Base-by-base conservation (phyloP, 257 asterid species). In the Rubia yunnanensis region DNA sequence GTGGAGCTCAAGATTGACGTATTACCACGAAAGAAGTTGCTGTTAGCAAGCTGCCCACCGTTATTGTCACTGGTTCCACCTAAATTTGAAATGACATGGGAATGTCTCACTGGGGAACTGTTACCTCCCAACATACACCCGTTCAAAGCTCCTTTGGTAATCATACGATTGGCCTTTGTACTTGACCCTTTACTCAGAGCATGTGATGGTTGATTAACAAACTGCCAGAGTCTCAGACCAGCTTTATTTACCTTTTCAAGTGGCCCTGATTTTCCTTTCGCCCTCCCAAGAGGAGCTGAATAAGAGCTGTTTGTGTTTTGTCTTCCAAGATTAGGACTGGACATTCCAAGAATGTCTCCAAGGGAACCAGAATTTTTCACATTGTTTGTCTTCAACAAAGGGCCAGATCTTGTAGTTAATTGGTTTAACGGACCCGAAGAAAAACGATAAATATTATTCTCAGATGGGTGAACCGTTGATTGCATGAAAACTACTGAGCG, bases 381-480 rank as follows among this genome's bases (percentile, higher is more conserved):
- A 31, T 78, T 76, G 66, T 70, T 83, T 10, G 83, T 64, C 77
- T 85, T 78, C 62, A 65, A 53, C 32, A 91, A 78, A 15, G 94
- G 95, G 53, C 98, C 94, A 1, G 98, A 88, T 5, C 66, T 71
- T 18, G 87, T 76, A 34, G 80, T 78, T n/a, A 65, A n/a, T 62
- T 74, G 81, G 44, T 80, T 80, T 10, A 81, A 67, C 1, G 79
- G 67, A 23, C 82, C 85, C 0, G 85, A 75, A 11, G 88, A 79
- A 72, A 79, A 80, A 66, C 91, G 81, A 64, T 84, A 78, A 60
- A 74, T 63, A 41, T 69, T 79, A 72, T 74, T 83, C 71, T 91
- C 96, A 0, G 96, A 78, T 3, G 94, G 96, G 67, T 83, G 87
- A 73, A 91, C 95, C 0, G 94, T 81, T 0, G 97, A 91, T 31